Evolutionary conservation across 768 basidiomycete species (phyloP), one percentile per base, ranked within the genome.

Genomic region (Amanita molliuscula): DNA sequence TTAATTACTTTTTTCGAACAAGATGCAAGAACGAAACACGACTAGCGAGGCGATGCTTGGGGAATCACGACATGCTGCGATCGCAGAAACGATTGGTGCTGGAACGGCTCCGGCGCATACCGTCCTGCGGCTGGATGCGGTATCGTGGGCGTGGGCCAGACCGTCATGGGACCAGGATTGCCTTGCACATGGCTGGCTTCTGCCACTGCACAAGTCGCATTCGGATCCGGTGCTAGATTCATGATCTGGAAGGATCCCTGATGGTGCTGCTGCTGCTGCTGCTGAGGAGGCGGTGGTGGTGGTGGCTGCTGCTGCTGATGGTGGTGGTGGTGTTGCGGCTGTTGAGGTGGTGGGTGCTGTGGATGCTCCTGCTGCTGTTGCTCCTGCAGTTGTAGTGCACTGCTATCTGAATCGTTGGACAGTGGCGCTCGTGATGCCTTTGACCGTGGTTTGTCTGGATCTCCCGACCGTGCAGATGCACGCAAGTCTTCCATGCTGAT

Each of bases 401-500:
- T 59, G 8, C 63, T 33, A 40, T 67, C 66, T 48, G 36, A 55
- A 37, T 61, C 67, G 36, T 49, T 53, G 35, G 51, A 62, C 54
- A 63, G 67, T 55, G 54, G 64, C 48, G 35, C 55, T 54, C 50
- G 64, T 45, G 61, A 59, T 3, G 58, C 59, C 29, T 52, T 45
- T 54, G 61, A 44, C 55, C 56, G 46, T 40, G 56, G 56, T 54
- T 71, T 72, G 10, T 73, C 71, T 20, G 66, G 52, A 44, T 80
- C 77, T 9, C 75, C 74, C 4, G 80, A 79, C n/a, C 79, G 65
- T 1, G 81, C 76, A 40, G 82, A 88, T 23, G 82, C 84, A 9
- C 86, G 81, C 43, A 89, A 67, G 37, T 77, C 87, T 54, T 88
- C 85, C 63, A 89, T 72, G 59, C 87, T 84, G 50, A 89, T 86